Evolutionary conservation across 2,329 filamentous ascomycete species (phyloP).

Genomic region (Beauveria rudraprayagi): DNA sequence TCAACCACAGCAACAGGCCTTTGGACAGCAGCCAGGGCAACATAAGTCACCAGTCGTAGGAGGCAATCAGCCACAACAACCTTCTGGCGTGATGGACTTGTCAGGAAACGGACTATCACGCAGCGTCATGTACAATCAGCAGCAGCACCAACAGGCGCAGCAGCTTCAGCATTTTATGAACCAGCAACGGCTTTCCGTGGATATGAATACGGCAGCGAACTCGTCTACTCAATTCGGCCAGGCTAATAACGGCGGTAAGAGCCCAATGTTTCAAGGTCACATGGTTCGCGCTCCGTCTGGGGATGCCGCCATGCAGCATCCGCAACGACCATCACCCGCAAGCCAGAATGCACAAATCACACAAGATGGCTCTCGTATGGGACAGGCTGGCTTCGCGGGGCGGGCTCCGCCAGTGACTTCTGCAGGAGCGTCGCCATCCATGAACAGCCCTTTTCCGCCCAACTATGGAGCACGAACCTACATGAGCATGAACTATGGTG

Average conservation of each 20-base stretch:
- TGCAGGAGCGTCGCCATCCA: constrained; percentile 3
- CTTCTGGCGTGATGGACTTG: constrained; percentile 1
- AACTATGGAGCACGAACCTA: constrained; percentile 6
- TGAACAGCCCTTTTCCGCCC: constrained; percentile 2
- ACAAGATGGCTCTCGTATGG: constrained; percentile 6
- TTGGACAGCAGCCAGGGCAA: constrained; percentile 3
- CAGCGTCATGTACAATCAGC: constrained; percentile 7
- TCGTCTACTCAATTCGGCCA: not conserved
- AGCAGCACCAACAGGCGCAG: constrained; percentile 9
- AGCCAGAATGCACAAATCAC: constrained; percentile 1
- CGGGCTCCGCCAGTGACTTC: not conserved
- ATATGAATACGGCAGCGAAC: not conserved
- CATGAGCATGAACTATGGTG: constrained; percentile 6
- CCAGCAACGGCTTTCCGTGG: constrained; percentile 7
- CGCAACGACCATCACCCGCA: constrained; percentile 5
- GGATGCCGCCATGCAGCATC: constrained; percentile 7
- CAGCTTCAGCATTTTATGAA: constrained; percentile 12
- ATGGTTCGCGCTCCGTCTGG: constrained; percentile 8
- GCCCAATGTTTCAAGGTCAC: constrained; percentile 8
- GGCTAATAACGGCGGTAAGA: not conserved
- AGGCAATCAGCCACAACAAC: constrained; percentile 8
- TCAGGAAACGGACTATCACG: not conserved
- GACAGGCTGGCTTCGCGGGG: not conserved
- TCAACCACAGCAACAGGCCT: constrained; percentile 1
- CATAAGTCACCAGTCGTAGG: constrained; percentile 5